A percentile compares a stretch with the other conserved stretches of the same genome.
Conservation (phyloP, 176 grass and related monocot species). For the Metroxylon sagu region DNA sequence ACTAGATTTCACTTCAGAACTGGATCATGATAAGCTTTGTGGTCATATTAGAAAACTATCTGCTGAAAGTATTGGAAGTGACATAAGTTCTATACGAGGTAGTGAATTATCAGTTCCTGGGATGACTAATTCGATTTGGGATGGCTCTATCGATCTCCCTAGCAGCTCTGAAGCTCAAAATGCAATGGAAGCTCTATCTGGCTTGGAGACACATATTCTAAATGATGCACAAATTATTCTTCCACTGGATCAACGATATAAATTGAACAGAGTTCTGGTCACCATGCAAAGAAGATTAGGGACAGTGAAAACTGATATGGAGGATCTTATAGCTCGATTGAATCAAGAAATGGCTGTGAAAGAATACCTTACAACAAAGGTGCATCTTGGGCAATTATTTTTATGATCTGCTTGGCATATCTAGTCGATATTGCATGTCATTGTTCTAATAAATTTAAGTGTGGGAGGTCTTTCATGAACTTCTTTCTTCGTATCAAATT, state of each 20-base stretch:
- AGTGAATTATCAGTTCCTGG: constrained; percentile 72
- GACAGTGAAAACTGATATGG: constrained; percentile 91
- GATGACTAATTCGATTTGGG: constrained; percentile 52
- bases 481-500: too few species aligned
- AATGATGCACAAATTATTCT: constrained; percentile 67
- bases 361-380: constrained; percentile 95
- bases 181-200: constrained; percentile 42
- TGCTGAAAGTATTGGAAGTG: constrained; percentile 84
- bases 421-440: too few species aligned
- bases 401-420: too few species aligned
- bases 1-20: constrained; percentile 39
- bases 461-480: too few species aligned
- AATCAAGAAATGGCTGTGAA: constrained; percentile 95
- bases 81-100: constrained; percentile 91
- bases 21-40: constrained; percentile 31
- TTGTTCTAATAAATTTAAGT: too few species aligned
- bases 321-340: constrained; percentile 93
- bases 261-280: constrained; percentile 72
- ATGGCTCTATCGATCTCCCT: constrained; percentile 51
- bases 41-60: constrained; percentile 73
- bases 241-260: constrained; percentile 79
- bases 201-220: constrained; percentile 43
- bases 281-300: constrained; percentile 71
- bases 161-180: constrained; percentile 46
- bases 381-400: constrained; percentile 22